Evolutionary conservation across 371 early-diverging fungal species (phyloP).

Genomic region (Mucor lusitanicus): DNA sequence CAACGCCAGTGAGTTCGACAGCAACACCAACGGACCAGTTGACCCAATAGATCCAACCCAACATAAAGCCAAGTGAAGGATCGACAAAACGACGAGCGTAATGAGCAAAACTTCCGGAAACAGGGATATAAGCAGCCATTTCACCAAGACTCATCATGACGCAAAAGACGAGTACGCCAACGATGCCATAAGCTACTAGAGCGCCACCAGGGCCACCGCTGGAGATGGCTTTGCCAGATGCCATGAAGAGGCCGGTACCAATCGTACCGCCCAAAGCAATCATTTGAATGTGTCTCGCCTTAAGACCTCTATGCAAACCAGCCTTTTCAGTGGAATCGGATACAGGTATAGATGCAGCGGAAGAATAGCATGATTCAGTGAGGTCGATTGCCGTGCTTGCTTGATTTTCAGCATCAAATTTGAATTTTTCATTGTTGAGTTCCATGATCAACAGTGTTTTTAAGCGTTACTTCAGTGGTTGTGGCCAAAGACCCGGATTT

Average conservation of each 20-base stretch:
- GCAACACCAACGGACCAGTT: slow-evolving; percentile 81
- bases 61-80: slow-evolving; percentile 73
- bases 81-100: slow-evolving; percentile 81
- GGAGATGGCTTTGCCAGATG: slow-evolving; percentile 76
- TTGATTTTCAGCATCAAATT: not conserved
- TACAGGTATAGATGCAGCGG: not conserved
- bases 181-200: slow-evolving; percentile 64
- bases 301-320: slow-evolving; percentile 40
- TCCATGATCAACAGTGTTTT: not conserved
- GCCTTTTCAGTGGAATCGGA: not conserved
- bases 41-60: slow-evolving; percentile 77
- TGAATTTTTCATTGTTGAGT: not conserved
- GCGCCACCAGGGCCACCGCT: slow-evolving; percentile 77
- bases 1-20: slow-evolving; percentile 76
- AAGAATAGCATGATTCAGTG: slow-evolving; percentile 4
- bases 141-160: slow-evolving; percentile 81
- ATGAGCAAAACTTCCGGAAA: slow-evolving; percentile 77
- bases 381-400: not conserved
- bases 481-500: slow-evolving; percentile 51
- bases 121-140: slow-evolving; percentile 81
- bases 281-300: slow-evolving; percentile 64
- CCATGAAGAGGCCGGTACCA: slow-evolving; percentile 85
- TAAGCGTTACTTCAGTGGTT: slow-evolving; percentile 18
- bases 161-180: slow-evolving; percentile 78
- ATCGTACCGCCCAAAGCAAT: slow-evolving; percentile 67